These are phyloP conservation scores for Metschnikowia lachancei DNA, from an alignment of 805 yeast genomes.

Conservation along the genomic window DNA sequence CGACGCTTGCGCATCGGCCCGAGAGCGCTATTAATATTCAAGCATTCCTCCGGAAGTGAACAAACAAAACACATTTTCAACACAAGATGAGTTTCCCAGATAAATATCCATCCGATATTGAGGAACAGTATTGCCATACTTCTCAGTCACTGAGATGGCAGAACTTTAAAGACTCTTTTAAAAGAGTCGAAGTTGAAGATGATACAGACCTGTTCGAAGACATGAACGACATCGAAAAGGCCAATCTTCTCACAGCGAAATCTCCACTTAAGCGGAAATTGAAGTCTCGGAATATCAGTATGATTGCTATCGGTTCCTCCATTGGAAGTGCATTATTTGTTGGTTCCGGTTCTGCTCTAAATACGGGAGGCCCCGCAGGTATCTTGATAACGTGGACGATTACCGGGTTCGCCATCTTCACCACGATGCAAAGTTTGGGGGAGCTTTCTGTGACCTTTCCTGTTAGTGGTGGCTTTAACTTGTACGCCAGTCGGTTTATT, in stretches of 20 bases:
- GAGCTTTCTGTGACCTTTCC: slow-evolving; percentile 21
- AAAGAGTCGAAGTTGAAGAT: slow-evolving; percentile 32
- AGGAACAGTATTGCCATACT: slow-evolving; percentile 11
- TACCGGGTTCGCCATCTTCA: slow-evolving; percentile 66
- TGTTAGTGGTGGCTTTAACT: slow-evolving; percentile 57
- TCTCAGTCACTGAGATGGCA: slow-evolving; percentile 35
- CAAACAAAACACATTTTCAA: background rate
- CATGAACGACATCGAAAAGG: slow-evolving; percentile 38
- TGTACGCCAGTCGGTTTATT: slow-evolving; percentile 51
- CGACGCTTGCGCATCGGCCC: slow-evolving; percentile 7
- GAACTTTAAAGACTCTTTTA: slow-evolving; percentile 50
- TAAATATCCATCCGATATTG: slow-evolving; percentile 5
- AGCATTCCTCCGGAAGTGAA: background rate
- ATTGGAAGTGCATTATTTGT: slow-evolving; percentile 76
- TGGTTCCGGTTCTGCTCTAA: slow-evolving; percentile 71
- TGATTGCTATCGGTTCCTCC: slow-evolving; percentile 82
- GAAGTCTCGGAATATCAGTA: slow-evolving; percentile 54
- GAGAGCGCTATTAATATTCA: background rate
- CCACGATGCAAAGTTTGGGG: slow-evolving; percentile 25
- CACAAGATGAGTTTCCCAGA: slow-evolving; percentile 4
- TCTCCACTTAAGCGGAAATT: slow-evolving; percentile 47
- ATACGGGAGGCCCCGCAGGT: slow-evolving; percentile 66
- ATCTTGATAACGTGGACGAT: slow-evolving; percentile 62
- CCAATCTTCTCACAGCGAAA: slow-evolving; percentile 39
- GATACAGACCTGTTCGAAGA: slow-evolving; percentile 21